Evolutionary conservation across 352 stramenopile genomes (phyloP).

Genomic region (Globisporangium iwayamae): DNA sequence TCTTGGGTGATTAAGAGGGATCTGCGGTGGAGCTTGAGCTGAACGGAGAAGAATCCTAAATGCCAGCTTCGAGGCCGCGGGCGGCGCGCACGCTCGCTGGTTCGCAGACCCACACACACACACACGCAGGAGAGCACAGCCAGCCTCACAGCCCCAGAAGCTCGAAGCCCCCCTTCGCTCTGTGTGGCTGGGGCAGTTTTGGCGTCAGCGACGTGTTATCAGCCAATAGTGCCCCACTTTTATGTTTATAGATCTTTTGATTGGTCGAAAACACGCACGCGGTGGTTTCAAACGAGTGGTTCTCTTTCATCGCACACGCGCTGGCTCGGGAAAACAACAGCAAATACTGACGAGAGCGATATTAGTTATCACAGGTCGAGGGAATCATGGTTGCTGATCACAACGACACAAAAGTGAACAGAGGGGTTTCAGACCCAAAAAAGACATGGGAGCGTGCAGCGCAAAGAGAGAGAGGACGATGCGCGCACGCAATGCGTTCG

Average conservation of each 20-base stretch:
- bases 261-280: constrained; percentile 33
- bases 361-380: constrained; percentile 9
- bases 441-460: background rate
- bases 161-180: background rate
- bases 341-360: constrained; percentile 8
- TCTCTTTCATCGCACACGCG: constrained; percentile 22
- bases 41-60: constrained; percentile 86
- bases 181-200: constrained; percentile 26
- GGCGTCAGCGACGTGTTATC: constrained; percentile 18
- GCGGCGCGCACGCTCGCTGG: background rate
- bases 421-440: background rate
- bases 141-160: background rate
- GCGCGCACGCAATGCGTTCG: background rate
- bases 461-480: background rate
- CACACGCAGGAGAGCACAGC: background rate
- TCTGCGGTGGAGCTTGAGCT: constrained; percentile 51
- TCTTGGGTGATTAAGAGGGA: constrained; percentile 51
- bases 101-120: constrained; percentile 2
- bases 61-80: constrained; percentile 21
- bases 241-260: background rate
- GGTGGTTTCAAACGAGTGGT: constrained; percentile 56
- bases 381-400: background rate
- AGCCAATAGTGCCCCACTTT: constrained; percentile 19
- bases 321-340: constrained; percentile 8
- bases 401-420: background rate